A percentile compares a stretch with the other conserved stretches of the same genome.
These are phyloP conservation scores for Candida boidinii DNA, from an alignment of 805 yeast species.

Conservation along the genomic window DNA sequence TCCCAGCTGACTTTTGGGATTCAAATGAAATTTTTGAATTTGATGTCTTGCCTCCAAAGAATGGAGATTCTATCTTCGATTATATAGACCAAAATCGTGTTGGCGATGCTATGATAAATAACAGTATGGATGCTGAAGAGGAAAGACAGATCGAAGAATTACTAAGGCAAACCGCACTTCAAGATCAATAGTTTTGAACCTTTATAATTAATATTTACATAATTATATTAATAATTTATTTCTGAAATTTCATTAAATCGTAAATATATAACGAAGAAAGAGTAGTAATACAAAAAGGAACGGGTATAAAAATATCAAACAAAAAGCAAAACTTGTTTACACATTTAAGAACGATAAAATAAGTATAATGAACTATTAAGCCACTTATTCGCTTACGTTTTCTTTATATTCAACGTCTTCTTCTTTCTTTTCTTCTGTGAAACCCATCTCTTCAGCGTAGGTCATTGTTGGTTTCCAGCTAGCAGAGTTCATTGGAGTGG, in stretches of 20 bases:
- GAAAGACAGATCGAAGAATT: constrained; percentile 16
- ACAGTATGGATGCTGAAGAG: constrained; percentile 15
- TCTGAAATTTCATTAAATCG: too few relatives aligned
- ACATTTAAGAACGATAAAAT: too few relatives aligned
- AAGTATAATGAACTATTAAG: too few relatives aligned
- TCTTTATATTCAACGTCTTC: constrained; percentile 11
- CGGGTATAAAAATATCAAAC: too few relatives aligned
- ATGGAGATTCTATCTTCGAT: constrained; percentile 34
- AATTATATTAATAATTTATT: too few relatives aligned
- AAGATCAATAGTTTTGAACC: too few relatives aligned
- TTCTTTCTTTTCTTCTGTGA: constrained; percentile 14
- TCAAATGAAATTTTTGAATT: constrained; percentile 56
- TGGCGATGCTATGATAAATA: constrained; percentile 28
- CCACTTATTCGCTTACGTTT: too few relatives aligned
- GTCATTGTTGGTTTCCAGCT: constrained; percentile 27
- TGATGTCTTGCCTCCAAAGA: constrained; percentile 62
- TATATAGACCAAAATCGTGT: constrained; percentile 39
- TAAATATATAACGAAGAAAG: too few relatives aligned
- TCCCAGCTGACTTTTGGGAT: constrained; percentile 57
- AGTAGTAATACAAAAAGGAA: too few relatives aligned
- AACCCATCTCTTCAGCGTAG: constrained; percentile 21
- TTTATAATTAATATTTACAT: too few relatives aligned
- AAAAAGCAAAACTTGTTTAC: too few relatives aligned
- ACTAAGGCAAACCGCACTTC: too few relatives aligned
- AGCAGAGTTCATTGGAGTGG: constrained; percentile 25